Base-by-base conservation (phyloP, 1,284 basidiomycete genomes). In the Stereum hirsutum region DNA sequence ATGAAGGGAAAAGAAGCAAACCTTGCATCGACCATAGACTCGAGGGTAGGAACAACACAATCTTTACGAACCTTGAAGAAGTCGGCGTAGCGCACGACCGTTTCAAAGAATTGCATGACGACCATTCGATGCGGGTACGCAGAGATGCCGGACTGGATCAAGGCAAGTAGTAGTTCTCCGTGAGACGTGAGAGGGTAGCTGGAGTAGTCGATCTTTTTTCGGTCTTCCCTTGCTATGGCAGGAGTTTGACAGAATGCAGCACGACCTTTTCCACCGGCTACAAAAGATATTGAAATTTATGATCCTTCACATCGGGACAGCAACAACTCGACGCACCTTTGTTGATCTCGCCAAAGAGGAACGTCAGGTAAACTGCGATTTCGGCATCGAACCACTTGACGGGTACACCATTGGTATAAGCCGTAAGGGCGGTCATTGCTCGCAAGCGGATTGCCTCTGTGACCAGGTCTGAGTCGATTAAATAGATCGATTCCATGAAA, bases 381-480 rank as follows among this genome's bases (percentile, higher is more conserved):
- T 99, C 96, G 1, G 89, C 89, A 54, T 96, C 87, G 57, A 94
- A 84, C 97, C 97, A 99, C 40, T 86, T 77, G 17, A 96, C 51
- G 36, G 68, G 50, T 14, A 73, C 60, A 2, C 82, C 78, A 46
- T 64, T 77, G 28, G 70, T 69, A 52, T 81, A 88, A 1, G 78
- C 74, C 7, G 78, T 73, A 26, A 95, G 72, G 0, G 87, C 91
- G 47, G 75, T 75, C 42, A 85, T 58, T 8, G 89, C 81, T 21
- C 89, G 71, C n/a, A 74, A 70, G 39, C 77, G 74, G 6, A 93
- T 74, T 1, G 82, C 77, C 20, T 72, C 71, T 1, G 81, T 83
- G 42, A 91, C 90, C 30, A 94, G 75, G 38, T 83, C 73, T 50
- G 83, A 81, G 54, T 94, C 89, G 47, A 96, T 81, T 26, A 78